Evolutionary conservation across 1,139 yeast species (phyloP).

Genomic region (Debaryomycetaceae sp.): DNA sequence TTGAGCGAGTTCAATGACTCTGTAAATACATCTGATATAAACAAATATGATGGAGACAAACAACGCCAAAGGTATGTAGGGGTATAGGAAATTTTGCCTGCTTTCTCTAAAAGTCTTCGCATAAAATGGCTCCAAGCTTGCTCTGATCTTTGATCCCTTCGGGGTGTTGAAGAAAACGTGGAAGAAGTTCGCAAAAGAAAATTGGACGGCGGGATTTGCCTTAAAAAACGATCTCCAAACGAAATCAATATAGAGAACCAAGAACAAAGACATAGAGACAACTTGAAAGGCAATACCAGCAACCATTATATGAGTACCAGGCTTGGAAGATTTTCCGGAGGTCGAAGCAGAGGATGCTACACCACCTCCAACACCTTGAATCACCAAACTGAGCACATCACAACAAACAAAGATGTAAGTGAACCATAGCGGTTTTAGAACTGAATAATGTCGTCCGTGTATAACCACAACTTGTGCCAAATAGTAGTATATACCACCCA

Average conservation of each 20-base stretch:
- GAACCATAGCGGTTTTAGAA: conserved; percentile 69
- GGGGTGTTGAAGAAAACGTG: conserved; percentile 27
- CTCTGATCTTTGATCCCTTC: conserved; percentile 21
- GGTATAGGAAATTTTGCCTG: conserved; percentile 39
- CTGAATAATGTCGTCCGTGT: conserved; percentile 59
- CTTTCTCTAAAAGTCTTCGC: conserved; percentile 40
- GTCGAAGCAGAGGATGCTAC: conserved; percentile 56
- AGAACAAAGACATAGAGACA: conserved; percentile 63
- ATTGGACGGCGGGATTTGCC: conserved; percentile 16
- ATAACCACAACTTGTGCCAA: conserved; percentile 69
- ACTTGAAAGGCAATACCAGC: conserved; percentile 83
- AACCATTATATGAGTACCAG: conserved; percentile 73
- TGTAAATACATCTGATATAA: conserved; percentile 72
- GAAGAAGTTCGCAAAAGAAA: conserved; percentile 25
- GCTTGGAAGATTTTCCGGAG: conserved; percentile 26
- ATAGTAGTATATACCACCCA: conserved; percentile 80
- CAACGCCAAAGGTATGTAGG: conserved; percentile 50
- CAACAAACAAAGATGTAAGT: conserved; percentile 61
- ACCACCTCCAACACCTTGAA: conserved; percentile 85
- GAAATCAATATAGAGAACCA: conserved; percentile 53
- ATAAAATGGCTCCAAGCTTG: conserved; percentile 28
- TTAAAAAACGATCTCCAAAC: conserved; percentile 40
- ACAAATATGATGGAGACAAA: conserved; percentile 55
- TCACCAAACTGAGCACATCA: conserved; percentile 64
- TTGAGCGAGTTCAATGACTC: conserved; percentile 73